Percentiles rank a stretch among this genome's conserved stretches.
Conservation (phyloP, 2,329 filamentous ascomycete genomes). For the Aspergillus texensis region DNA sequence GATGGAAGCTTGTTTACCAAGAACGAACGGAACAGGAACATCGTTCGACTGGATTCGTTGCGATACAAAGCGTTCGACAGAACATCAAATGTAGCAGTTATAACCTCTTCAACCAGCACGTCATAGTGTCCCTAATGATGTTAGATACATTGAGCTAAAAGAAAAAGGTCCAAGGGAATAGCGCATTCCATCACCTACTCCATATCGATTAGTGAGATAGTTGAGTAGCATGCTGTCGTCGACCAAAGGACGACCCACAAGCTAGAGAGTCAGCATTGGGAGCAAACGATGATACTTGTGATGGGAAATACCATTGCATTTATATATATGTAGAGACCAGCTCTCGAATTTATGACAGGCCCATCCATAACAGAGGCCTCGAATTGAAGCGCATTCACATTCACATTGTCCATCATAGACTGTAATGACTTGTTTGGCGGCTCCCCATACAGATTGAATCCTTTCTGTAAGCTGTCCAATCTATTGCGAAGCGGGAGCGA, state of each 20-base stretch:
- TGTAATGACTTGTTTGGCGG: conserved; percentile 46
- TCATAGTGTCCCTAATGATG: conserved; percentile 69
- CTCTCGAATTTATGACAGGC: conserved; percentile 72
- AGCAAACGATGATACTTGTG: not conserved
- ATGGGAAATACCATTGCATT: conserved; percentile 69
- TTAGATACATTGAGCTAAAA: conserved; percentile 5
- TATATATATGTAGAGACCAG: conserved; percentile 82
- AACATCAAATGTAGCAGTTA: conserved; percentile 86
- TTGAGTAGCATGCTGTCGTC: conserved; percentile 79
- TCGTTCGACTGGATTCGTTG: conserved; percentile 59
- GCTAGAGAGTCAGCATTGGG: conserved; percentile 54
- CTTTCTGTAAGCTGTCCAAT: conserved; percentile 45
- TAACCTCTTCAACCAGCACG: conserved; percentile 75
- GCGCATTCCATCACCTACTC: conserved; percentile 52
- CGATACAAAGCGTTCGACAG: conserved; percentile 84
- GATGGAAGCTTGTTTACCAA: conserved; percentile 73
- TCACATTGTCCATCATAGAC: conserved; percentile 44
- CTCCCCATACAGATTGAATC: conserved; percentile 45
- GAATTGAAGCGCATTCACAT: conserved; percentile 54
- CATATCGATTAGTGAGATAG: conserved; percentile 83
- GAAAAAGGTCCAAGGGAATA: not conserved
- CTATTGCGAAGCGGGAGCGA: conserved; percentile 43
- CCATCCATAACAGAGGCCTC: conserved; percentile 64
- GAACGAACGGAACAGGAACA: conserved; percentile 81
- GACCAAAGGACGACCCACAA: conserved; percentile 78